phyloP scores from a whole-genome alignment of 169 alveolate genomes.

The Plasmodium vivax region DNA sequence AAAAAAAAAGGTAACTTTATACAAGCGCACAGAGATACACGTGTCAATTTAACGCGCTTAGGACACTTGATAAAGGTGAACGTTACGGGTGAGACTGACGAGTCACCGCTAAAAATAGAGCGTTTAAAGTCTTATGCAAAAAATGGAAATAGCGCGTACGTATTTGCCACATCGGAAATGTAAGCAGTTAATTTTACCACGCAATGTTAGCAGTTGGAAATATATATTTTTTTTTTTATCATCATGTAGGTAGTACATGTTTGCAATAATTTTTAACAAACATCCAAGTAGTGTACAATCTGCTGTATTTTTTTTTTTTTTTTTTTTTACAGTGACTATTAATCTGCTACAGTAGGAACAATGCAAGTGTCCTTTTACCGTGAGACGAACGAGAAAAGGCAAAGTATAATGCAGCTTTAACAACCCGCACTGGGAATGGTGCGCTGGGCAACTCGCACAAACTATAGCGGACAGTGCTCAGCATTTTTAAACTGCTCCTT shows the following conservation, averaged over 20 bases:
- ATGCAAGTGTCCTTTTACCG: neutral
- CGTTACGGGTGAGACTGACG: neutral
- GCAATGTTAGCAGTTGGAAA: neutral
- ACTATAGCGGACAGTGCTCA: neutral
- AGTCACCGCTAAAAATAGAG: neutral
- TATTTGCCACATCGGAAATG: neutral
- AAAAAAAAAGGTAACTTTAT: neutral
- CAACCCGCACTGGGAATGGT: neutral
- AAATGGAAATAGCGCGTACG: neutral
- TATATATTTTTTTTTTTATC: neutral
- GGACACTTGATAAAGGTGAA: neutral
- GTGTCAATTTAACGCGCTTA: neutral
- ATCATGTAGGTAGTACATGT: neutral
- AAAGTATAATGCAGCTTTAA: neutral
- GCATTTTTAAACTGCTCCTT: neutral
- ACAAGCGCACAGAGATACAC: neutral
- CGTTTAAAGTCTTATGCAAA: neutral
- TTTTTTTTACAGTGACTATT: neutral
- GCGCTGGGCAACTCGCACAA: neutral
- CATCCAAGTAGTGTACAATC: neutral
- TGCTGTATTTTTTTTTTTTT: neutral
- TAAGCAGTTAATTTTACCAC: neutral
- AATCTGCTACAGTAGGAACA: neutral
- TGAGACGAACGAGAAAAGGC: neutral
- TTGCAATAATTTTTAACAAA: neutral